Percentiles rank a stretch among this genome's conserved stretches.
These are phyloP conservation scores for Penicillium sp. DNA, from an alignment of 2,329 filamentous ascomycete genomes.

Conservation along the genomic window DNA sequence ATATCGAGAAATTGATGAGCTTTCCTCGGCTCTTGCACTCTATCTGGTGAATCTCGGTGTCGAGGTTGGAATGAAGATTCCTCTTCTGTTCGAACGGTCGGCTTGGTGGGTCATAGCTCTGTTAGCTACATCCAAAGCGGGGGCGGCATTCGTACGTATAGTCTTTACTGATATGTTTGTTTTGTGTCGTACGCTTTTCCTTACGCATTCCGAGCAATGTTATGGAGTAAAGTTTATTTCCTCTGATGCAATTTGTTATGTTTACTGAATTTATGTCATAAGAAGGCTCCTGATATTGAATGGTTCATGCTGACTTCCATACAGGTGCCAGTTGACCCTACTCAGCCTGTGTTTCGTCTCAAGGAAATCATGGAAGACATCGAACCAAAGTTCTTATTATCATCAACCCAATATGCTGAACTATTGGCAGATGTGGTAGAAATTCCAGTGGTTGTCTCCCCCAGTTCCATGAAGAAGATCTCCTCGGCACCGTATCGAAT, in stretches of 20 bases:
- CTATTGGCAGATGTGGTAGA: neutral
- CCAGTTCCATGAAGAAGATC: neutral
- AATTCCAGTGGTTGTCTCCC: neutral
- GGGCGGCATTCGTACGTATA: constrained; percentile 30
- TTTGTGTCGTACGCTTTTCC: neutral
- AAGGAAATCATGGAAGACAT: neutral
- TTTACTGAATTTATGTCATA: neutral
- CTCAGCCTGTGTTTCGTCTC: neutral
- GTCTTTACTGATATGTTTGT: constrained; percentile 24
- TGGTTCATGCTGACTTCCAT: neutral
- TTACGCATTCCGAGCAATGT: neutral
- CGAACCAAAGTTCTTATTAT: neutral
- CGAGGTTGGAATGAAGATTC: constrained; percentile 22
- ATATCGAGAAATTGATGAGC: constrained; percentile 28
- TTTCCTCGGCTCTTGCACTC: constrained; percentile 29
- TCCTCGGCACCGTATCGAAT: neutral
- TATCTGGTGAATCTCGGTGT: constrained; percentile 29
- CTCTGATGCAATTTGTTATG: neutral
- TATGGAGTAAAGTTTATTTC: neutral
- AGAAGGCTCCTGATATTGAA: neutral
- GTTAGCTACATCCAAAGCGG: constrained; percentile 27
- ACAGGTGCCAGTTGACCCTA: neutral
- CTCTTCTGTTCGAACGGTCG: constrained; percentile 27
- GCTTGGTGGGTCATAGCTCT: constrained; percentile 28
- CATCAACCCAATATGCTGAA: neutral